Conservation (phyloP, 257 asterid genomes). For the Nicotiana otophora region DNA sequence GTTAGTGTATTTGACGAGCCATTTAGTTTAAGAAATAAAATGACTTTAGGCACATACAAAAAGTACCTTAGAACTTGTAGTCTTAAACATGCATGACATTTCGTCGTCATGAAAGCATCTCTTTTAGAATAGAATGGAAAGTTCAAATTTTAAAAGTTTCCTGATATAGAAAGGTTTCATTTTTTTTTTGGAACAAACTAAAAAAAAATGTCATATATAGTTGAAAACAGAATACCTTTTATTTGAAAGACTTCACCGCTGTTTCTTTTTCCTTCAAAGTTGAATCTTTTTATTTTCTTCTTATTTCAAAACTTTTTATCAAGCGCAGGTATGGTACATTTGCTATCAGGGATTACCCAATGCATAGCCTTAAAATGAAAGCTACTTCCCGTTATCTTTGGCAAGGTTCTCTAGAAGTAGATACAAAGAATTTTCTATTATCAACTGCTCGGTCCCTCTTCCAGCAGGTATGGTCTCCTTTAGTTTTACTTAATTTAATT, state of each 20-base stretch:
- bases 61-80: neutral
- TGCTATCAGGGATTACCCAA: constrained; percentile 50
- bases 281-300: neutral
- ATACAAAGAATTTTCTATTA: constrained; percentile 38
- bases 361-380: constrained; percentile 61
- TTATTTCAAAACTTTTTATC: neutral
- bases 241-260: neutral
- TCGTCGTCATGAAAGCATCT: neutral
- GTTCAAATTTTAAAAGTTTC: neutral
- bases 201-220: neutral
- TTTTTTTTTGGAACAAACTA: neutral
- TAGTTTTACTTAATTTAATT: neutral
- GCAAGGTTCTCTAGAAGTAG: constrained; percentile 45
- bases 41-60: neutral
- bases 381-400: constrained; percentile 68
- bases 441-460: constrained; percentile 70
- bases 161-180: neutral
- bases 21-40: neutral
- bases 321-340: constrained; percentile 39
- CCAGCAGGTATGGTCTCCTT: constrained; percentile 49
- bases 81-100: neutral
- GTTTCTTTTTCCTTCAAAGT: neutral
- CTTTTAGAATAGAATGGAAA: neutral
- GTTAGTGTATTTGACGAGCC: neutral
- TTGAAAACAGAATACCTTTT: neutral